Base-by-base conservation (phyloP, 2,329 filamentous ascomycete genomes). In the Coniochaeta pulveracea region DNA sequence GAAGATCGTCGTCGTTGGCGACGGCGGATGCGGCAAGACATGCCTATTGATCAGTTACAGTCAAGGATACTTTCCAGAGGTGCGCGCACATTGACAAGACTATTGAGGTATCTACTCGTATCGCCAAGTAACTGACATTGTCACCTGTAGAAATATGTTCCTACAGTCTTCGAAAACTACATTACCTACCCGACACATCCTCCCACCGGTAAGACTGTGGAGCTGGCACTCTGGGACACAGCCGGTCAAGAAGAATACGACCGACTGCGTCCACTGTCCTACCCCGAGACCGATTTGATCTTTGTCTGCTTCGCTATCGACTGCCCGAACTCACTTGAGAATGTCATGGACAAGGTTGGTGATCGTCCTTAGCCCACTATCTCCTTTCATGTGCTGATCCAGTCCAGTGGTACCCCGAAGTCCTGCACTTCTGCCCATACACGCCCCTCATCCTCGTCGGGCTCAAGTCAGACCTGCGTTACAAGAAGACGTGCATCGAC, bases 221-320 rank as follows among this genome's bases (percentile, higher is more conserved):
- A 98, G 64, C 75, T 98, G 40, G 91, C 91, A 25, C 72, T 98
- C 34, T 98, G 91, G 91, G 91, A 98, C 61, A 98, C 91, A 18
- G 91, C 91, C 48, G 91, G 91, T 24, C 91, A 98, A 61, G 91
- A 98, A 60, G 91, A 96, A 63, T 98, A 98, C 57, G 91, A 98
- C 66, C 80, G 91, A 48, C 69, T 98, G 54, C 80, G 91, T 46
- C 91, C 91, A 28, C 76, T 98, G 33, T 96, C 89, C 27, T 98
- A 98, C 61, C 91, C 91, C 4, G 91, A 98, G 62, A 98, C 91
- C 10, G 91, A 98, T 57, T 72, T 98, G 21, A 79, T 98, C 39
- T 96, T 98, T 57, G 91, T 98, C 46, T 98, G 91, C 69, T 98
- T 98, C 58, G 91, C 91, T 43, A 95, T 98, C 51, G 91, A 98